Percentiles rank a stretch among this genome's conserved stretches.
These are phyloP conservation scores for Halteria grandinella DNA, from an alignment of 73 alveolate species.

Conservation along the genomic window DNA sequence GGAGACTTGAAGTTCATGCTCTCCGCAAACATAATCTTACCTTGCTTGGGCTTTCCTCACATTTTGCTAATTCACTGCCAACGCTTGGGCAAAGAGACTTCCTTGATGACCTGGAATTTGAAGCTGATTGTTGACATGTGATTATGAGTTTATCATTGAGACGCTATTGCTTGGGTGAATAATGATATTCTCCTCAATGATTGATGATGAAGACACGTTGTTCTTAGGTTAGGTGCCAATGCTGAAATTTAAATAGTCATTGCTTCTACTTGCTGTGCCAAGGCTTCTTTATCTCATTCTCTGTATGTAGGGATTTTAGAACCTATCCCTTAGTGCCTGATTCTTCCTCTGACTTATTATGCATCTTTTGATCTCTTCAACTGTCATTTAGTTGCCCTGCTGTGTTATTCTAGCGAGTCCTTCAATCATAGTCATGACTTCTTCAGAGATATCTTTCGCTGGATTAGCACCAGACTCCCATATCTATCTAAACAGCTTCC, in stretches of 20 bases:
- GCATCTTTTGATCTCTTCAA: neutral
- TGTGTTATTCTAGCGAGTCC: conserved; percentile 7
- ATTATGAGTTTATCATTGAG: neutral
- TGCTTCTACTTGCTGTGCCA: neutral
- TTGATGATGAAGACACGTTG: neutral
- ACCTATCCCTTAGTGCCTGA: neutral
- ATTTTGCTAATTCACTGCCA: no score
- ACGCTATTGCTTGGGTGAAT: conserved; percentile 4
- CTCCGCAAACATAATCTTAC: no score
- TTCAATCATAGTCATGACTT: conserved; percentile 13
- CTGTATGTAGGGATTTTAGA: conserved; percentile 30
- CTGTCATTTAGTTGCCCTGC: no score
- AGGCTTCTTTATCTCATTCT: conserved; percentile 19
- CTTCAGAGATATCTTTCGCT: conserved; percentile 17
- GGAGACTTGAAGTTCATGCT: no score
- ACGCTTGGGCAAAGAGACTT: no score
- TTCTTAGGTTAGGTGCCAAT: neutral
- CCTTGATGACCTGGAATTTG: no score
- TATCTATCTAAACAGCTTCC: neutral
- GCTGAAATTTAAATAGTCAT: neutral
- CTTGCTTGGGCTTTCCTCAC: no score
- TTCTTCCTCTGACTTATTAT: neutral
- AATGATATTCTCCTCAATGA: conserved; percentile 13
- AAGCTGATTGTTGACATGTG: neutral
- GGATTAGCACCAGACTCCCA: neutral